A percentile compares a stretch with the other conserved stretches of the same genome.
phyloP scores from a whole-genome alignment of 495 filamentous ascomycete species.

The Penicillium atrosanguineum region DNA sequence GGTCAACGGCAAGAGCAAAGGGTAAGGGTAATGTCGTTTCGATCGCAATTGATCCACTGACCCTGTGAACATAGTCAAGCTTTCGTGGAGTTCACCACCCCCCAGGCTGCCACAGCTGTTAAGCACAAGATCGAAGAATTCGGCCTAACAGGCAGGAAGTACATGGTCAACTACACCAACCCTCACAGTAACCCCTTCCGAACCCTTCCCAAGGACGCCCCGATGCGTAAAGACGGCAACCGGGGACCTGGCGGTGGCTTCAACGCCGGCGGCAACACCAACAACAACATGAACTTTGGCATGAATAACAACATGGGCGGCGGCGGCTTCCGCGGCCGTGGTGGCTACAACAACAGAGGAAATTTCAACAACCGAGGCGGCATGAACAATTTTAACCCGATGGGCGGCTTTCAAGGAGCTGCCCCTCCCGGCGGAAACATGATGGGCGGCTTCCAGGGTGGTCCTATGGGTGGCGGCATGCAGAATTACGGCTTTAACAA shows the following conservation, averaged over 20 bases:
- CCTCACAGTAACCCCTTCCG: conserved; percentile 82
- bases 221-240: conserved; percentile 65
- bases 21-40: conserved; percentile 53
- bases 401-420: conserved; percentile 51
- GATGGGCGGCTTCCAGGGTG: conserved; percentile 58
- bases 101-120: conserved; percentile 80
- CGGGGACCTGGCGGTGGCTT: conserved; percentile 19
- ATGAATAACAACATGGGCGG: conserved; percentile 27
- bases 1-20: conserved; percentile 97
- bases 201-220: conserved; percentile 88
- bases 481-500: conserved; percentile 60
- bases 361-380: conserved; percentile 22
- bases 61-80: conserved; percentile 66
- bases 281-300: conserved; percentile 25
- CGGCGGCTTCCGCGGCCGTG: conserved; percentile 50
- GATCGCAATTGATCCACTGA: neutral
- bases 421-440: conserved; percentile 49
- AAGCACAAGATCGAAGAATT: conserved; percentile 77
- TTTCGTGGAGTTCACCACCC: conserved; percentile 79
- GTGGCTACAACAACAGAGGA: conserved; percentile 42
- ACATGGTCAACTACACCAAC: conserved; percentile 70
- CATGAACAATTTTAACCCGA: conserved; percentile 40
- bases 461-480: conserved; percentile 53
- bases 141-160: conserved; percentile 60
- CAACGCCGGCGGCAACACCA: conserved; percentile 8